A percentile compares a stretch with the other conserved stretches of the same genome.
Evolutionary conservation across 2,329 filamentous ascomycete species (phyloP).

Genomic region (Colletotrichum eleusines): DNA sequence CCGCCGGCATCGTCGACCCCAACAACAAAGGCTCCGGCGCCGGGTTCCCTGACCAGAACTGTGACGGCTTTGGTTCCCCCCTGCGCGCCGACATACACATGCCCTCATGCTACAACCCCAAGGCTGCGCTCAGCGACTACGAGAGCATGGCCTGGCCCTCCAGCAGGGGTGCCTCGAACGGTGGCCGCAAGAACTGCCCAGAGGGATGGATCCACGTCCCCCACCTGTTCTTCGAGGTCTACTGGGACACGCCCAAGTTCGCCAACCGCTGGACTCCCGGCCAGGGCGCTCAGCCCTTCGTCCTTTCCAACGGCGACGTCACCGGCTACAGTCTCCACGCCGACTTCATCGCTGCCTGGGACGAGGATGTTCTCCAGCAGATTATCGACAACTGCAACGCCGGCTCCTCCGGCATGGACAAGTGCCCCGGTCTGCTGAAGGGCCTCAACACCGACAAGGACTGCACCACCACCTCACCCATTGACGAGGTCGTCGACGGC

Average conservation of each 20-base stretch:
- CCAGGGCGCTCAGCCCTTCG: constrained; percentile 71
- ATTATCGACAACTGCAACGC: constrained; percentile 76
- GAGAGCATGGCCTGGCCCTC: constrained; percentile 75
- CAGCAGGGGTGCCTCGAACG: constrained; percentile 53
- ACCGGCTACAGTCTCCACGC: constrained; percentile 79
- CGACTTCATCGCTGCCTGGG: constrained; percentile 82
- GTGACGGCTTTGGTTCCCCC: constrained; percentile 72
- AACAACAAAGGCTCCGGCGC: constrained; percentile 67
- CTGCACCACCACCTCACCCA: constrained; percentile 63
- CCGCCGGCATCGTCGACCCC: constrained; percentile 67
- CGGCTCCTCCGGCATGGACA: constrained; percentile 69
- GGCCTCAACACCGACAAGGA: constrained; percentile 62
- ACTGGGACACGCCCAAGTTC: constrained; percentile 70
- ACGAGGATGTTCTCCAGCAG: constrained; percentile 71
- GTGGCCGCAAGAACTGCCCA: constrained; percentile 67
- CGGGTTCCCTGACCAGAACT: constrained; percentile 78
- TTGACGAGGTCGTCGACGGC: constrained; percentile 60
- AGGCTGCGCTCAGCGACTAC: constrained; percentile 69
- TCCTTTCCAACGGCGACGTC: constrained; percentile 76
- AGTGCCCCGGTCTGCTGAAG: constrained; percentile 69
- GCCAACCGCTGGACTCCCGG: constrained; percentile 65
- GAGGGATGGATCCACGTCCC: constrained; percentile 66
- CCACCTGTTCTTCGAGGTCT: constrained; percentile 70
- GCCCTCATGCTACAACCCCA: constrained; percentile 79
- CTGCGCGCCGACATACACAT: constrained; percentile 77